A percentile compares a stretch with the other conserved stretches of the same genome.
Conservation (phyloP, 257 asterid genomes). For the Lithospermum erythrorhizon region DNA sequence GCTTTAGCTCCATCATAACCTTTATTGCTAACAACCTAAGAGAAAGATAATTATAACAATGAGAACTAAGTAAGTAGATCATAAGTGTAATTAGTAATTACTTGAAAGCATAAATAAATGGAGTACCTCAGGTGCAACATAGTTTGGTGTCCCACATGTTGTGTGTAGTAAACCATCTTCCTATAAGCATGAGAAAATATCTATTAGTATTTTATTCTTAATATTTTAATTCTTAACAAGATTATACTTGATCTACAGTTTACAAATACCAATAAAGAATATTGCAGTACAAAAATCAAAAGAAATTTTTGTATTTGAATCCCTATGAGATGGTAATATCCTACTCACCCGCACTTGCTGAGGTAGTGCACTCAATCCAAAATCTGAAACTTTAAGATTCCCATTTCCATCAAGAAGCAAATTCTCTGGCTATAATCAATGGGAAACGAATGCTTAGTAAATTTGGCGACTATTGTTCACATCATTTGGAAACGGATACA, state of each 20-base stretch:
- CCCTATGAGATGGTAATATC: neutral
- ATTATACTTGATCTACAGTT: too few species aligned
- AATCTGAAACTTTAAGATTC: conserved; percentile 77
- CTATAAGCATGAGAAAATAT: conserved; percentile 29
- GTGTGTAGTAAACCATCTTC: conserved; percentile 97
- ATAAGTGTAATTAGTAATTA: neutral
- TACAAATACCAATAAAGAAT: neutral
- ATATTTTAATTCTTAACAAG: too few species aligned
- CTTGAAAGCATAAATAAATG: conserved; percentile 6
- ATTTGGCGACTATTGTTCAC: too few species aligned
- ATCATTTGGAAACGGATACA: neutral
- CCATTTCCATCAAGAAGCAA: conserved; percentile 71
- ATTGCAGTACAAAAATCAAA: neutral
- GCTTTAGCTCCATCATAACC: conserved; percentile 98
- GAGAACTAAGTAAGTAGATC: conserved; percentile 2
- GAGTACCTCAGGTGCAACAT: conserved; percentile 91
- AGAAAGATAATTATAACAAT: conserved; percentile 5
- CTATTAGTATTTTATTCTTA: neutral
- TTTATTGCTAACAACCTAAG: conserved; percentile 76
- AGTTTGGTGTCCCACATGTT: conserved; percentile 95
- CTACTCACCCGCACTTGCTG: conserved; percentile 88
- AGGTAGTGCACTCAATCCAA: conserved; percentile 92
- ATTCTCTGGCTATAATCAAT: conserved; percentile 67
- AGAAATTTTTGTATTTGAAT: neutral
- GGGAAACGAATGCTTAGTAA: neutral